phyloP scores from a whole-genome alignment of 495 filamentous ascomycete genomes.

The Tuber indicum region DNA sequence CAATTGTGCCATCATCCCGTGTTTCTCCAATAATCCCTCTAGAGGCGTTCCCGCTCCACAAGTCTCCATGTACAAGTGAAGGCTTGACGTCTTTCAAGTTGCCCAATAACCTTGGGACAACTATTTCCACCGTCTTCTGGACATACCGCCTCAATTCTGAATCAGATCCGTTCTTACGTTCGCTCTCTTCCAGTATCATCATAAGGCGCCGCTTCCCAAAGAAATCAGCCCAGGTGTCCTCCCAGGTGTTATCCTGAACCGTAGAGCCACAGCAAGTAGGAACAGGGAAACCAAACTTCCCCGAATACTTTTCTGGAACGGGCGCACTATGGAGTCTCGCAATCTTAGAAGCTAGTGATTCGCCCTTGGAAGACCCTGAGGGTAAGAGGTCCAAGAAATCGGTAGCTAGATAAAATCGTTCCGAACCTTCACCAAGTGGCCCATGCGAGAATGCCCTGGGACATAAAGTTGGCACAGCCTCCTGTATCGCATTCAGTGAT shows the following conservation, averaged over 20 bases:
- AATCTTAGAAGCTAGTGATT: constrained; percentile 65
- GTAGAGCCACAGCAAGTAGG: constrained; percentile 82
- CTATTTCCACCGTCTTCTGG: constrained; percentile 53
- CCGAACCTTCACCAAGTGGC: constrained; percentile 47
- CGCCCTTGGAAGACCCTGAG: constrained; percentile 43
- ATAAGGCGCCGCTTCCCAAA: constrained; percentile 67
- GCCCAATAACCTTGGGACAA: constrained; percentile 67
- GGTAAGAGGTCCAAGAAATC: constrained; percentile 66
- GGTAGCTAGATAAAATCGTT: constrained; percentile 64
- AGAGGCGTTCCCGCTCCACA: constrained; percentile 85
- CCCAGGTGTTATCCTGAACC: constrained; percentile 66
- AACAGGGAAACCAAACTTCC: constrained; percentile 73
- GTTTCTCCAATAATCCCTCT: constrained; percentile 55
- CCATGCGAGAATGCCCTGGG: constrained; percentile 68
- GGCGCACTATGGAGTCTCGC: constrained; percentile 73
- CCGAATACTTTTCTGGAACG: constrained; percentile 56
- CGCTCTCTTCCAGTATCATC: constrained; percentile 54
- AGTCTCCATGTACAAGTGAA: constrained; percentile 80
- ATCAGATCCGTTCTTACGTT: constrained; percentile 60
- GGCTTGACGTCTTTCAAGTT: constrained; percentile 61
- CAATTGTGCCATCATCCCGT: constrained; percentile 48
- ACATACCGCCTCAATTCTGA: constrained; percentile 55
- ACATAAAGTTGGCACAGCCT: constrained; percentile 64
- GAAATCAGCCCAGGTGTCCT: constrained; percentile 70
- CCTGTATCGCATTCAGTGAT: constrained; percentile 73